Conservation (phyloP, 306 rosid genomes). For the Cicer bijugum region DNA sequence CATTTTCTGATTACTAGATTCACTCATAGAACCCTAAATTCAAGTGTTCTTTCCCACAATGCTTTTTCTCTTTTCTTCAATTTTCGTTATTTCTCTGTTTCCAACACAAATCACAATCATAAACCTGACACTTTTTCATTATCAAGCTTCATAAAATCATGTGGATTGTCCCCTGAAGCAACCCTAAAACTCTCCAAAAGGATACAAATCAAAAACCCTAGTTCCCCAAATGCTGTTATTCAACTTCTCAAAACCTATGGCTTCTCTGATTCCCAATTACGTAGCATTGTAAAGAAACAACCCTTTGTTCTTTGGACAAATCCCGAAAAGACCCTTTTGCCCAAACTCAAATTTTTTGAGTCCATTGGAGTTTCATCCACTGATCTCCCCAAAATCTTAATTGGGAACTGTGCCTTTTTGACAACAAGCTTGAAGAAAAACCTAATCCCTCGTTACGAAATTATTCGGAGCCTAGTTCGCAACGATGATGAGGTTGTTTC, state of each 20-base stretch:
- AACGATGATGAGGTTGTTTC: background rate
- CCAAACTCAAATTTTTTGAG: background rate
- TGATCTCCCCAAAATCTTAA: constrained; percentile 11
- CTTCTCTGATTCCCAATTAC: background rate
- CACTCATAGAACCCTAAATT: background rate
- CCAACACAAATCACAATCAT: constrained; percentile 9
- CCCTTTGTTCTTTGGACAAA: background rate
- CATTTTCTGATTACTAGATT: background rate
- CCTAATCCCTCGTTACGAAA: background rate
- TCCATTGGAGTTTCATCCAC: constrained; percentile 1
- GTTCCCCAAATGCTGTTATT: background rate
- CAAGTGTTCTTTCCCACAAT: background rate
- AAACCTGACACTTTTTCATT: background rate
- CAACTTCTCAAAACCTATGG: constrained; percentile 30
- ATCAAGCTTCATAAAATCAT: constrained; percentile 31
- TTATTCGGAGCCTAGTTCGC: background rate
- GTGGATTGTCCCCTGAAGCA: constrained; percentile 44
- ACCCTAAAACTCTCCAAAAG: background rate
- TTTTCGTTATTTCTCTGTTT: background rate
- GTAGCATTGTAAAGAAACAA: background rate
- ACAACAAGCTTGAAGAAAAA: background rate
- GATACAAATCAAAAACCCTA: background rate
- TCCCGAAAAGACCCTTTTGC: background rate
- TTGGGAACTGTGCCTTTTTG: background rate
- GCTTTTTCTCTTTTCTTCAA: constrained; percentile 9